A percentile compares a stretch with the other conserved stretches of the same genome.
These are phyloP conservation scores for Dendrobium catenatum DNA, from an alignment of 106 monocot genomes.

Conservation along the genomic window DNA sequence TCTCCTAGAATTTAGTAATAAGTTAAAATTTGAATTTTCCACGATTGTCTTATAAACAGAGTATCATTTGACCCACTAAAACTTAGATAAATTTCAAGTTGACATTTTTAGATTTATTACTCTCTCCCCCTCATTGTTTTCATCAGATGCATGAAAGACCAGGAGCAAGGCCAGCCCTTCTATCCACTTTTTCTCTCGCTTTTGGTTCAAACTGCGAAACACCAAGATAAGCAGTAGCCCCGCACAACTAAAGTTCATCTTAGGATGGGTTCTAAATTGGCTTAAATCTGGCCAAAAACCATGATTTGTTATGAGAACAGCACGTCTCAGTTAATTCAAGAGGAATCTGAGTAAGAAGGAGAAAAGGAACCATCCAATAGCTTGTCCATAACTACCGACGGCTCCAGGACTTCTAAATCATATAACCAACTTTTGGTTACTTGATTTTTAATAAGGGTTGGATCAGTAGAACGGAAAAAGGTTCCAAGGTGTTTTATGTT, in stretches of 20 bases:
- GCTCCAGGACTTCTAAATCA: not conserved
- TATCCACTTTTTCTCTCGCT: not conserved
- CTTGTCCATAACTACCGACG: not conserved
- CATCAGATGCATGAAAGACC: too few species aligned
- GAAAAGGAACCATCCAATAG: not conserved
- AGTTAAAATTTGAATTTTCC: too few species aligned
- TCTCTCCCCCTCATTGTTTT: too few species aligned
- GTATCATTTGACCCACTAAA: too few species aligned
- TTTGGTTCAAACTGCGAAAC: not conserved
- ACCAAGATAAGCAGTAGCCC: not conserved
- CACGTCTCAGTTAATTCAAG: not conserved
- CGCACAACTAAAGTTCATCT: not conserved
- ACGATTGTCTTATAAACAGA: too few species aligned
- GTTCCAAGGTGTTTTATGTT: not conserved
- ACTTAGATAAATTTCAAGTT: too few species aligned
- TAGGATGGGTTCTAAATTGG: not conserved
- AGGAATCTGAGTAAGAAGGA: not conserved
- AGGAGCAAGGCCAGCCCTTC: too few species aligned
- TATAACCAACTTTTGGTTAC: not conserved
- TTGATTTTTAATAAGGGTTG: not conserved
- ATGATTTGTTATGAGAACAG: too few species aligned
- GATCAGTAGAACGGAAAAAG: not conserved
- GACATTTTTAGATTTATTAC: too few species aligned
- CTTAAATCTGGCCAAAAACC: not conserved
- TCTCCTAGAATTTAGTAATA: too few species aligned